Conservation (phyloP, 2,329 filamentous ascomycete species). For the Metarhizium humberi region DNA sequence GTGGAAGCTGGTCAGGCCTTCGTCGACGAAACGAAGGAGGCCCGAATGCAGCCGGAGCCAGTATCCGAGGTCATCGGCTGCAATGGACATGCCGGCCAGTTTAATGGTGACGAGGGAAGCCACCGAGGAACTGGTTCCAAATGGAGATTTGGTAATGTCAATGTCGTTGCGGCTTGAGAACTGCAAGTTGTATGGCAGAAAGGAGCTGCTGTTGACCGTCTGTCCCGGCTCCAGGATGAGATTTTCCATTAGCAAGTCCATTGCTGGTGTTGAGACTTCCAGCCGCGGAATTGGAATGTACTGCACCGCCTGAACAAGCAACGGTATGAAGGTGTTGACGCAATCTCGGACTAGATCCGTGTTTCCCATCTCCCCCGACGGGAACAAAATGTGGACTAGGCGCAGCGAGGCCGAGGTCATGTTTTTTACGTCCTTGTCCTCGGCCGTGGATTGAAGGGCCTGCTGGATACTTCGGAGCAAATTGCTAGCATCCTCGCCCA, state of each 20-base stretch:
- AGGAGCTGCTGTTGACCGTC: conserved; percentile 78
- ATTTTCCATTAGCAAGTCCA: conserved; percentile 84
- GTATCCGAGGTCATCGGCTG: conserved; percentile 82
- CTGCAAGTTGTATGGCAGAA: conserved; percentile 75
- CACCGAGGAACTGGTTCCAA: conserved; percentile 50
- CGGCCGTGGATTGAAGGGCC: conserved; percentile 58
- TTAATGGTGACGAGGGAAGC: conserved; percentile 69
- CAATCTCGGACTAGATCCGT: conserved; percentile 64
- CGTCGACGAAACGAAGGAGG: conserved; percentile 64
- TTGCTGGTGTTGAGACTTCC: conserved; percentile 74
- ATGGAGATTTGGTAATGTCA: conserved; percentile 68
- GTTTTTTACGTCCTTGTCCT: conserved; percentile 64
- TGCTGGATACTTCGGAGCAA: conserved; percentile 60
- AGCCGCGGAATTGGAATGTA: conserved; percentile 83
- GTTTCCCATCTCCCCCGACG: conserved; percentile 54
- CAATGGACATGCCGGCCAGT: conserved; percentile 72
- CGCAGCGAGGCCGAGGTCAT: conserved; percentile 58
- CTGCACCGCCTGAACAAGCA: conserved; percentile 68
- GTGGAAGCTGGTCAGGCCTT: conserved; percentile 77
- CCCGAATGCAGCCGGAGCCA: conserved; percentile 75
- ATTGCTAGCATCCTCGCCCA: conserved; percentile 64
- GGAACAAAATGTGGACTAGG: conserved; percentile 62
- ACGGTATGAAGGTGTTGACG: conserved; percentile 71
- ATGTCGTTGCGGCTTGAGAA: conserved; percentile 80
- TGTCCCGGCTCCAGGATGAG: conserved; percentile 80